These are phyloP conservation scores for Clonostachys solani DNA, from an alignment of 2,329 filamentous ascomycete species.

Conservation along the genomic window DNA sequence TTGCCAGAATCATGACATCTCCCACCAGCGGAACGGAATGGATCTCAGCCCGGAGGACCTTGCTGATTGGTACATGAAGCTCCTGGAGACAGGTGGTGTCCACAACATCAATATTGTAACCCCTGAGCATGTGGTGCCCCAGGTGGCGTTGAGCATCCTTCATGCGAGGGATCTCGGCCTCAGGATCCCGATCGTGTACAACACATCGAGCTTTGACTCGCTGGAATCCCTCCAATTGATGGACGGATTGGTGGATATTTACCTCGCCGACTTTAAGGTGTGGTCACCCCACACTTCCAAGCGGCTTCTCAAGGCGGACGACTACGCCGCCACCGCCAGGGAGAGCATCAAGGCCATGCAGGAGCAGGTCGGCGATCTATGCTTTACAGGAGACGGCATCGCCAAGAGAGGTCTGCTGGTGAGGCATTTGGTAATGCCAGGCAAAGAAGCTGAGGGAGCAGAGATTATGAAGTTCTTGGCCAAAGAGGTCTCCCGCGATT, in stretches of 20 bases:
- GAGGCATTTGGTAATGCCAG: constrained; percentile 82
- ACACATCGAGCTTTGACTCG: constrained; percentile 79
- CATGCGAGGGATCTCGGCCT: constrained; percentile 68
- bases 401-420: constrained; percentile 74
- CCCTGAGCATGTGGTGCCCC: constrained; percentile 81
- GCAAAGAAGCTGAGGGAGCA: constrained; percentile 67
- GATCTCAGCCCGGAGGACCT: constrained; percentile 75
- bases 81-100: constrained; percentile 74
- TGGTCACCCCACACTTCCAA: constrained; percentile 65
- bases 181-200: constrained; percentile 74
- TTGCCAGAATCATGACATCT: constrained; percentile 81
- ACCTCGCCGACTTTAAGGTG: constrained; percentile 85
- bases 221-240: constrained; percentile 67
- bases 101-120: constrained; percentile 90
- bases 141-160: constrained; percentile 73
- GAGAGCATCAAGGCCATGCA: constrained; percentile 82
- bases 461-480: constrained; percentile 76
- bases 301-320: constrained; percentile 71
- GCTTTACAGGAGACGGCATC: constrained; percentile 76
- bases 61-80: constrained; percentile 77
- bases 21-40: constrained; percentile 77
- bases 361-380: constrained; percentile 74
- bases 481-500: constrained; percentile 65
- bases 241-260: constrained; percentile 79
- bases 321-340: constrained; percentile 67